Conservation (phyloP, 805 yeast species). For the Tetrapisispora taiwanensis region DNA sequence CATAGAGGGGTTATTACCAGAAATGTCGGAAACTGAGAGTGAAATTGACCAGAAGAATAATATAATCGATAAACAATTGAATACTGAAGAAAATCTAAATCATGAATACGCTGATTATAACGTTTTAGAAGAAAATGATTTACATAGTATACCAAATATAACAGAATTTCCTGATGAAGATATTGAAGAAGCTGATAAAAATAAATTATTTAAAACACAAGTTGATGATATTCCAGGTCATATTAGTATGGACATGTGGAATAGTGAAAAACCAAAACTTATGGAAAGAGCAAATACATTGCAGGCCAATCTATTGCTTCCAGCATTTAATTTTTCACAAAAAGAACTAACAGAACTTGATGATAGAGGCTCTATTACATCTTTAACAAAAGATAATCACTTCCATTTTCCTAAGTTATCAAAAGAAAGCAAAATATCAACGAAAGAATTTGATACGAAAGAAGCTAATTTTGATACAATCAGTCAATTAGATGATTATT, state of each 20-base stretch:
- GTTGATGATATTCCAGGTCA: constrained; percentile 9
- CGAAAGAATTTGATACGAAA: neutral
- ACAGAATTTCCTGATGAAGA: constrained; percentile 6
- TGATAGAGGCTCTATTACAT: neutral
- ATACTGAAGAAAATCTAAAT: neutral
- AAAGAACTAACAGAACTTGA: neutral
- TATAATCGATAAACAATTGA: neutral
- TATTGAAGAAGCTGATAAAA: neutral
- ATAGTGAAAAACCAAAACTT: constrained; percentile 10
- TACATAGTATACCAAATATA: constrained; percentile 16
- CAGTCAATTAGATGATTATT: constrained; percentile 22
- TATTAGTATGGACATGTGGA: constrained; percentile 21
- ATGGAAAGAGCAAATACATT: constrained; percentile 11
- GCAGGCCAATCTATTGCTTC: constrained; percentile 10
- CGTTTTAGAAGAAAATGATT: constrained; percentile 9
- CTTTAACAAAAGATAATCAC: constrained; percentile 5
- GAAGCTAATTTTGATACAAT: constrained; percentile 13
- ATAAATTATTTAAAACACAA: neutral
- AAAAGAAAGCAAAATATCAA: neutral
- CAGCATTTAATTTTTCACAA: constrained; percentile 11
- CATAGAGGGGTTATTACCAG: neutral
- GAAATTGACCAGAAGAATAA: neutral
- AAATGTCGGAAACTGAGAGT: neutral
- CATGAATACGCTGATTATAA: constrained; percentile 1
- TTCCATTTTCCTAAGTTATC: constrained; percentile 16